Base-by-base conservation (phyloP, 1,139 yeast species). In the Lodderomyces oxycetoniae region DNA sequence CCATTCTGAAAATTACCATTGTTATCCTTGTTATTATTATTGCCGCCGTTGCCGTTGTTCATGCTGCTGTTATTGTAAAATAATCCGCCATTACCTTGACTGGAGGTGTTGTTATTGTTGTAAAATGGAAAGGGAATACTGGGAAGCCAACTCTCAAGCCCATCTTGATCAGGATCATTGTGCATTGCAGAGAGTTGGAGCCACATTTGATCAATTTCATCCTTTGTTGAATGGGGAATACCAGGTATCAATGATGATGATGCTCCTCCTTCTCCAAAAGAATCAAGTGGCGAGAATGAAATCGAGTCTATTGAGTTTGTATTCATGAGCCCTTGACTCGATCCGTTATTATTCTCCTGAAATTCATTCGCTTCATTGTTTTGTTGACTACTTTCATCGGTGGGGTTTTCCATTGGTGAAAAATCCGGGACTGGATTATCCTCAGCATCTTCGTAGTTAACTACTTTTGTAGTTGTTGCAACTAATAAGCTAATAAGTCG, bases 141-240 rank as follows among this genome's bases (percentile, higher is more conserved):
- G 6, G 26, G 26, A 6, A 24, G 9, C 26, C 26, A 24, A 24
- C 14, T 12, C 14, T 24, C 26, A 10, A 24, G 8, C 14, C 14
- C 14, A 12, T 24, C 26, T 25, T 36, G 37, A n/a, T 21, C 12
- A 3, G 38, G 21, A 30, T 53, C 56, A 22, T 47, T 45, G 35
- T 55, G 57, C 54, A 53, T 49, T 9, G 54, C 51, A 17, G 54
- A 46, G 42, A 57, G 49, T 38, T 50, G 61, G 22, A 51, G 34
- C 64, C 64, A 59, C 42, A 58, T 47, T 34, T 52, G 49, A 34
- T 59, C 65, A 14, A 55, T 48, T 32, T 56, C 55, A 8, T 49
- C 24, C 5, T 12, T 22, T 5, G 7, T 13, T n/a, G 8, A 7
- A 6, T 22, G 11, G 4, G 29, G 32, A 12, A 24, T 10, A 10